Evolutionary conservation across 164 flowering plant genomes (phyloP), one percentile per base, ranked within the genome.

Genomic region (Vitis labrusca): DNA sequence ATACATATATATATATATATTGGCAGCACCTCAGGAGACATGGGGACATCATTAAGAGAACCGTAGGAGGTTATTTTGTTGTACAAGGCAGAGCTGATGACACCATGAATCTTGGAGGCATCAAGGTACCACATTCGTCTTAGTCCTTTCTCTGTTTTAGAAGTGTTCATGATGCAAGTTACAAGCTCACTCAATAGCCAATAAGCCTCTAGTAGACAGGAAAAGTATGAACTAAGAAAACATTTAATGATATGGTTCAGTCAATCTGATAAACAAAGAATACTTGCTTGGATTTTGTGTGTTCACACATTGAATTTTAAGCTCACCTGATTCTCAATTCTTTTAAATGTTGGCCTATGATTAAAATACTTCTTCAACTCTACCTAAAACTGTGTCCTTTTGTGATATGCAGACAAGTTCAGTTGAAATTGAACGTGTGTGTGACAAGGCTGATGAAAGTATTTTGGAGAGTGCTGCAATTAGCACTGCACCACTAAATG

Each of bases 101-200:
- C 73, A 93, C 99, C 71, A 93, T 96, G 99, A 96, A 96, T 77
- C 95, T 96, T 23, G 99, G 98, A 64, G 99, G 99, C 67, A 89
- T 93, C 57, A 95, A 93, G 97, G 99, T 92, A 85, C 9, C 14
- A 16, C 44, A 32, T 61, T 10, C 47, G 58, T 56, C 17, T 44
- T 11, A 17, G 23, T 64, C 30, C 19, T 61, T 13, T 47, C 12
- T 13, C 5, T 27, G 7, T 37, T 53, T 15, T 14, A 14, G 56
- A 10, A 10, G 16, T 48, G 1, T 64, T 53, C n/a, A 13, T 53
- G 15, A 53, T 53, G 16, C 16, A 53, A 53, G 16, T 53, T 13
- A 13, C n/a, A 53, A 13, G 5, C 10, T 57, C 15, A 23, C 15
- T 37, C 6, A 37, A 6, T 37, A 37, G 44, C 8, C 44, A 37